phyloP scores from a whole-genome alignment of 108 stramenopile genomes.

The Nitzschia palea region DNA sequence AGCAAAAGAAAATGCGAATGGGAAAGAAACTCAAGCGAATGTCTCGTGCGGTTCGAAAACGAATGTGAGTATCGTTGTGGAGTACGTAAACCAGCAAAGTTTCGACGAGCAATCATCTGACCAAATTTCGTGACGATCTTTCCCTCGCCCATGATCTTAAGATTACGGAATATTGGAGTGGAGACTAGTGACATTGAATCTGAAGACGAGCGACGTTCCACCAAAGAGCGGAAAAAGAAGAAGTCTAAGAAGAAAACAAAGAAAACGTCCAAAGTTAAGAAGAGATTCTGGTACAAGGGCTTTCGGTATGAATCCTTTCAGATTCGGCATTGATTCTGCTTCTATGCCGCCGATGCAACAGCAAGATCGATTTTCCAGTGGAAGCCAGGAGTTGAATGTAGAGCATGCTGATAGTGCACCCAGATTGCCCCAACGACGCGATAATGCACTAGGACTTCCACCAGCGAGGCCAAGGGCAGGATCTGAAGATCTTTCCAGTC shows the following conservation, averaged over 20 bases:
- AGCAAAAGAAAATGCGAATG: slow-evolving; percentile 15
- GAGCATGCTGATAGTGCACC: neutral
- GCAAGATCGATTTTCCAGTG: slow-evolving; percentile 11
- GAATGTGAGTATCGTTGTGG: slow-evolving; percentile 7
- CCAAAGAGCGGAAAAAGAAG: slow-evolving; percentile 1
- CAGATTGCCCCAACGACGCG: neutral
- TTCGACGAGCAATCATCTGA: too few relatives aligned
- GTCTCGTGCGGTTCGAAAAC: slow-evolving; percentile 11
- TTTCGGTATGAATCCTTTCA: neutral
- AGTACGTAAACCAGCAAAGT: too few relatives aligned
- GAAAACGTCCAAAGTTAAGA: neutral
- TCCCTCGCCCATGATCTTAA: neutral
- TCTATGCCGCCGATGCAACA: neutral
- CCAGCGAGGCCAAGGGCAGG: too few relatives aligned
- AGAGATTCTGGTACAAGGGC: neutral
- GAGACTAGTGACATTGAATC: slow-evolving; percentile 17
- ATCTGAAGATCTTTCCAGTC: too few relatives aligned
- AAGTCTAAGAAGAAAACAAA: slow-evolving; percentile 8
- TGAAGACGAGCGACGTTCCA: slow-evolving; percentile 7
- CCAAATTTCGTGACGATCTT: neutral
- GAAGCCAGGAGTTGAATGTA: neutral
- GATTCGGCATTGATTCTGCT: neutral
- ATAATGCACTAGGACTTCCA: neutral
- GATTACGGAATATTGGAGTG: slow-evolving; percentile 11
- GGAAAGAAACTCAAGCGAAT: slow-evolving; percentile 14